Conservation (phyloP, 257 asterid species). For the Nyctanthes arbortristis region DNA sequence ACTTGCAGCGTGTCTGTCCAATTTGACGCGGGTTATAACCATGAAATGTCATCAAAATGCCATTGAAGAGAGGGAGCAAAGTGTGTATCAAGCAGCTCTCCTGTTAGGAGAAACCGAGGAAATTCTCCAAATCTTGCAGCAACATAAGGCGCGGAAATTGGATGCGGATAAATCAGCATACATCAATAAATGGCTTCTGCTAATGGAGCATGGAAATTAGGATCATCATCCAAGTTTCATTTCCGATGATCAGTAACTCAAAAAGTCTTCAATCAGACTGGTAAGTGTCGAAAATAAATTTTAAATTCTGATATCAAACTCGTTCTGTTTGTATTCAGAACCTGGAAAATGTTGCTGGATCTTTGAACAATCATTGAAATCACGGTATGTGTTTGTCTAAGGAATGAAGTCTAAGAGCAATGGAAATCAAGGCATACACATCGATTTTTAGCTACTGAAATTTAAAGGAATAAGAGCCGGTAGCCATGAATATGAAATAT, state of each 20-base stretch:
- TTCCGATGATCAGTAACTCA: not conserved
- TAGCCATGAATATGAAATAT: too few species aligned
- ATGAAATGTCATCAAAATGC: constrained; percentile 20
- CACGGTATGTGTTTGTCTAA: too few species aligned
- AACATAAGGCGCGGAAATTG: not conserved
- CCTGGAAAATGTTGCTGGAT: too few species aligned
- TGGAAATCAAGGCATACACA: too few species aligned
- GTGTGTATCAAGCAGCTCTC: constrained; percentile 3
- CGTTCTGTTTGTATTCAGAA: not conserved
- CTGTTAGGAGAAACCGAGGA: constrained; percentile 14
- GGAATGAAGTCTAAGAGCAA: too few species aligned
- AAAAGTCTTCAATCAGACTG: not conserved
- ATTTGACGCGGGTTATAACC: constrained; percentile 15
- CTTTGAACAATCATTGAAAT: too few species aligned
- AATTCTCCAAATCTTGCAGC: constrained; percentile 3
- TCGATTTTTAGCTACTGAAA: too few species aligned
- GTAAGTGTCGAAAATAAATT: not conserved
- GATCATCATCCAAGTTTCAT: not conserved
- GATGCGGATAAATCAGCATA: constrained; percentile 11
- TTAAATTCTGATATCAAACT: too few species aligned
- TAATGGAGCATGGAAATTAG: not conserved
- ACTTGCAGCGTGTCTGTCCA: not conserved
- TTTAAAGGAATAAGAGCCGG: too few species aligned
- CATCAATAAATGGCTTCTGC: constrained; percentile 32
- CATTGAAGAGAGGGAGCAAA: constrained; percentile 14